phyloP scores from a whole-genome alignment of 345 rosid species.

The Euphorbia tirucalli region DNA sequence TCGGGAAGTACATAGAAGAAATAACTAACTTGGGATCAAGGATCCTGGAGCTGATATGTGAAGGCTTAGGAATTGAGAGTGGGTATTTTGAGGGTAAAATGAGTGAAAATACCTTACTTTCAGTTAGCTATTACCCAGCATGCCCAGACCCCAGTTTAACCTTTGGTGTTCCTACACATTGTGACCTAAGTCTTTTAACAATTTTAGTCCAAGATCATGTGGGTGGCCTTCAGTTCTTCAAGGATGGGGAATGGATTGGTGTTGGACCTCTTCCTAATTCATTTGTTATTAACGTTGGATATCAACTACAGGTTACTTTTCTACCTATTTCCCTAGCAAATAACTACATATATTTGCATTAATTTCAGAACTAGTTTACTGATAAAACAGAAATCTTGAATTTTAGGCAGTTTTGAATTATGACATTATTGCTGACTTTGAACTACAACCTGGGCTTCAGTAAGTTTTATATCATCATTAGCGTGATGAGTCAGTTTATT shows the following conservation, averaged over 20 bases:
- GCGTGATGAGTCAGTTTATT: too few relatives aligned
- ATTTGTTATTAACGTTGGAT: neutral
- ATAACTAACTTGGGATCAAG: conserved; percentile 17
- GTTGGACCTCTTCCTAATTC: neutral
- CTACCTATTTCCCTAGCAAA: neutral
- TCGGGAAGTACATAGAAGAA: conserved; percentile 15
- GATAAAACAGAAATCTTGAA: neutral
- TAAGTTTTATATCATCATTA: too few relatives aligned
- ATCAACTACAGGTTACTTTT: neutral
- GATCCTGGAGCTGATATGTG: conserved; percentile 19
- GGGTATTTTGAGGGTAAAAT: neutral
- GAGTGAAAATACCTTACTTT: neutral
- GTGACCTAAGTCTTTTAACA: neutral
- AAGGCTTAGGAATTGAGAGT: conserved; percentile 16
- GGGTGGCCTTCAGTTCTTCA: neutral
- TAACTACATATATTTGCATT: too few relatives aligned
- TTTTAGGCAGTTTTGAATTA: neutral
- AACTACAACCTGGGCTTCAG: too few relatives aligned
- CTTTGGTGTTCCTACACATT: neutral
- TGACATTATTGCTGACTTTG: too few relatives aligned
- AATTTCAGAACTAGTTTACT: too few relatives aligned
- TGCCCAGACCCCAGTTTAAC: neutral
- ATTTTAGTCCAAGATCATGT: neutral
- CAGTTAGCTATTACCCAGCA: neutral
- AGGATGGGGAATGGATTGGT: neutral